phyloP scores from a whole-genome alignment of 495 filamentous ascomycete genomes.

The Thermothielavioides terrestris region DNA sequence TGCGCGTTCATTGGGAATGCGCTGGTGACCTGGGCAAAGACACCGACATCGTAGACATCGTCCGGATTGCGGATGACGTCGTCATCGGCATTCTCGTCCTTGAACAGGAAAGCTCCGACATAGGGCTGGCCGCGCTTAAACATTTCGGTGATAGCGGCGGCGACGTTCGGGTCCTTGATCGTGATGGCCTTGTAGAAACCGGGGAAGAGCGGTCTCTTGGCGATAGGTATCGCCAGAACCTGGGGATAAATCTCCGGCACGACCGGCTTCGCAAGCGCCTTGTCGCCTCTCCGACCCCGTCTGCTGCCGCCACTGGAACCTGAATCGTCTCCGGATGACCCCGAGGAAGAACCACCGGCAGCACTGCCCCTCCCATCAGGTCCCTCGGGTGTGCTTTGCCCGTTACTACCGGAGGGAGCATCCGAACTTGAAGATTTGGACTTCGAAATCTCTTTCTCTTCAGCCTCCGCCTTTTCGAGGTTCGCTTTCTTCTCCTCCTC shows the following conservation, averaged over 20 bases:
- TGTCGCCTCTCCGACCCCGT: slow-evolving; percentile 60
- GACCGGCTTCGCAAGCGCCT: slow-evolving; percentile 71
- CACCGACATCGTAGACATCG: slow-evolving; percentile 90
- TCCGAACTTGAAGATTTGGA: slow-evolving; percentile 34
- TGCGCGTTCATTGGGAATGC: slow-evolving; percentile 61
- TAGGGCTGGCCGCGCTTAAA: slow-evolving; percentile 98
- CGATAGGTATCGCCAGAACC: slow-evolving; percentile 98
- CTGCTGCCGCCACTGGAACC: slow-evolving; percentile 41
- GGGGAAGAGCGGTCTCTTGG: slow-evolving; percentile 87
- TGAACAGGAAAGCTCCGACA: slow-evolving; percentile 92
- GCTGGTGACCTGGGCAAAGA: slow-evolving; percentile 96
- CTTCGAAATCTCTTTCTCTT: slow-evolving; percentile 29
- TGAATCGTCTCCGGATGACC: slow-evolving; percentile 36
- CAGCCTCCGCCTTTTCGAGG: slow-evolving; percentile 34
- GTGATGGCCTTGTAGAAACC: slow-evolving; percentile 99
- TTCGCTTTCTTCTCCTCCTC: slow-evolving; percentile 43
- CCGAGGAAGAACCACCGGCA: slow-evolving; percentile 31
- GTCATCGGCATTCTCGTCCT: slow-evolving; percentile 86
- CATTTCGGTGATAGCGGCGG: slow-evolving; percentile 86
- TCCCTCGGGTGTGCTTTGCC: slow-evolving; percentile 27
- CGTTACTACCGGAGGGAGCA: slow-evolving; percentile 20
- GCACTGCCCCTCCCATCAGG: slow-evolving; percentile 38
- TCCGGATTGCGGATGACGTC: slow-evolving; percentile 80
- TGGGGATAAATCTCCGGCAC: slow-evolving; percentile 96
- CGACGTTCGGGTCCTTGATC: slow-evolving; percentile 81